A percentile compares a stretch with the other conserved stretches of the same genome.
Conservation (phyloP, 2,329 filamentous ascomycete genomes). For the Curvularia spicifera region DNA sequence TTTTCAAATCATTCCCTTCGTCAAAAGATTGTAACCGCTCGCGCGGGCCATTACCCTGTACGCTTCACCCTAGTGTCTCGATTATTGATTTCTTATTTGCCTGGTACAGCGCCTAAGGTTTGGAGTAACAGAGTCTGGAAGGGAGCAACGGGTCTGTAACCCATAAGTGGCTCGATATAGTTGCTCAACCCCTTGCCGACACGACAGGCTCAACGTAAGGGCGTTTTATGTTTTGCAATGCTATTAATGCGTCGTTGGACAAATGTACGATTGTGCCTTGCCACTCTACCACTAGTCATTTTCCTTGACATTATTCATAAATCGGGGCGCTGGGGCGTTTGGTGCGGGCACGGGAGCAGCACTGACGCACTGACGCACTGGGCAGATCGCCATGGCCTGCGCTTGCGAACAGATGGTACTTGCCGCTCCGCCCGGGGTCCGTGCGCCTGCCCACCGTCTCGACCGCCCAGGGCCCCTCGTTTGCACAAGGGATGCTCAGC, state of each 20-base stretch:
- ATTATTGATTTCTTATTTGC: constrained; percentile 11
- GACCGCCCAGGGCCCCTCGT: not conserved
- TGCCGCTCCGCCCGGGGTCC: constrained; percentile 17
- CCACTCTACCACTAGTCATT: constrained; percentile 8
- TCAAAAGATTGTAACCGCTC: constrained; percentile 52
- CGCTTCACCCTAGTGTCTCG: constrained; percentile 24
- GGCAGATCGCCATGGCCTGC: constrained; percentile 16
- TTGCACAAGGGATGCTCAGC: not conserved
- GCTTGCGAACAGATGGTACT: constrained; percentile 25
- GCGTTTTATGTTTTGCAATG: constrained; percentile 19
- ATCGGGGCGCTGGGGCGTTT: not conserved
- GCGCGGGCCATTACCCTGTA: constrained; percentile 47
- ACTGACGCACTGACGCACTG: constrained; percentile 7
- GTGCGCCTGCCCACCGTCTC: not conserved
- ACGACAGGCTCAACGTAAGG: constrained; percentile 15
- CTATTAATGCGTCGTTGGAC: constrained; percentile 18
- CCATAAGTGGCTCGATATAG: constrained; percentile 30
- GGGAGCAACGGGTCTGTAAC: constrained; percentile 25
- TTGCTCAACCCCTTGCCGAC: constrained; percentile 20
- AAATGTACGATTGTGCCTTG: constrained; percentile 6
- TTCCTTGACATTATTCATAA: constrained; percentile 1
- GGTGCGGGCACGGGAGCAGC: constrained; percentile 6
- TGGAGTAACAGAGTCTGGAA: constrained; percentile 21
- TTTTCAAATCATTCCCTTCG: constrained; percentile 27
- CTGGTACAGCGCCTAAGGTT: constrained; percentile 12